Percentiles rank a stretch among this genome's conserved stretches.
Evolutionary conservation across 2,329 filamentous ascomycete genomes (phyloP).

Genomic region (Calycina herbarum): DNA sequence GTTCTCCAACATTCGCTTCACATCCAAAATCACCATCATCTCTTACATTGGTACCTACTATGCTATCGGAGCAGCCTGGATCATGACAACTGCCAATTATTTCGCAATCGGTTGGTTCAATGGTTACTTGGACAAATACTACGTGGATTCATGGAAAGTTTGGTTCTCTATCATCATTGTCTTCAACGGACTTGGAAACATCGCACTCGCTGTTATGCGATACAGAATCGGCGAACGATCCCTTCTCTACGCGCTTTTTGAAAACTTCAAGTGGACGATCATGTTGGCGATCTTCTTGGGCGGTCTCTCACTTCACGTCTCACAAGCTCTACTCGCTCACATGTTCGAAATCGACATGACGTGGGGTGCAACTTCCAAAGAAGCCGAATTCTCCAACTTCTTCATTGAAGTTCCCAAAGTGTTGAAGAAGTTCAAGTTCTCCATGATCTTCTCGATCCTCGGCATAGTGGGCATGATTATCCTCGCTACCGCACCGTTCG

Average conservation of each 20-base stretch:
- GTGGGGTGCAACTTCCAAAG: constrained; percentile 83
- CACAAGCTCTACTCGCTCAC: constrained; percentile 75
- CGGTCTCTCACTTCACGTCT: constrained; percentile 77
- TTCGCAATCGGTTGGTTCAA: constrained; percentile 77
- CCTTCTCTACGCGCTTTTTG: constrained; percentile 56
- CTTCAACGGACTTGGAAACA: constrained; percentile 73
- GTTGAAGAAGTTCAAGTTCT: constrained; percentile 67
- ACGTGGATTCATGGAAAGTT: constrained; percentile 75
- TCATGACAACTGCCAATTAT: constrained; percentile 72
- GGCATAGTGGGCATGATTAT: constrained; percentile 63
- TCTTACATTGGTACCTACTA: constrained; percentile 82
- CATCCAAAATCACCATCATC: constrained; percentile 73
- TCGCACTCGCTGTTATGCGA: constrained; percentile 70
- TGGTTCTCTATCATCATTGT: constrained; percentile 80
- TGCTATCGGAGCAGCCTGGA: constrained; percentile 73
- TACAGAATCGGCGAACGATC: constrained; percentile 67
- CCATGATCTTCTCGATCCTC: constrained; percentile 37
- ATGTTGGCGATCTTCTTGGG: constrained; percentile 80
- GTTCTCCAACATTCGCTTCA: constrained; percentile 70
- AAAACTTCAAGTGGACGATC: constrained; percentile 73
- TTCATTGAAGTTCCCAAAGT: constrained; percentile 82
- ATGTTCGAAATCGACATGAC: constrained; percentile 86
- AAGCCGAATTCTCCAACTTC: constrained; percentile 78
- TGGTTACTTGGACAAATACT: constrained; percentile 77
- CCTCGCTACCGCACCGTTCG: constrained; percentile 60